Conservation (phyloP, 2,329 filamentous ascomycete genomes). For the Trichophyton mentagrophytes region DNA sequence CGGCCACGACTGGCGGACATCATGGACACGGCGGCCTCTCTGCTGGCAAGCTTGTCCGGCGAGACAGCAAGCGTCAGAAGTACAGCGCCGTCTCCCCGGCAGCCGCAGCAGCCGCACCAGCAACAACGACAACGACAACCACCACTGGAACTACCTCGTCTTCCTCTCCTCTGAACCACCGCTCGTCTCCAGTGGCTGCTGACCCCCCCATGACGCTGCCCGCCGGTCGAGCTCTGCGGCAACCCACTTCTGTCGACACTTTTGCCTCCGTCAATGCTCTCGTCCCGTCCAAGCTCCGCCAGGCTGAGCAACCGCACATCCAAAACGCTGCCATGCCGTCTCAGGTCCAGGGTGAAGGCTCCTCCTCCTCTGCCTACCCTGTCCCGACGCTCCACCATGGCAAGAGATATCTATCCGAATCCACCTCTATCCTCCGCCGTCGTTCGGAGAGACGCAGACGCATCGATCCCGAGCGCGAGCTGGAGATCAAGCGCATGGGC, state of each 20-base stretch:
- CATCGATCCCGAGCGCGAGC: conserved; percentile 65
- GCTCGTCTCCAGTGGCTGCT: background rate
- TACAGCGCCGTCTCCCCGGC: conserved; percentile 16
- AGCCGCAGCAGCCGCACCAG: conserved; percentile 4
- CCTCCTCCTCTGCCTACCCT: conserved; percentile 23
- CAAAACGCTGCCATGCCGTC: conserved; percentile 17
- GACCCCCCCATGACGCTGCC: background rate
- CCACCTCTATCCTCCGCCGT: conserved; percentile 43
- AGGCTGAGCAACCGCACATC: conserved; percentile 9
- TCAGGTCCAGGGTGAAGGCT: conserved; percentile 25
- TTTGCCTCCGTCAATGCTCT: conserved; percentile 11
- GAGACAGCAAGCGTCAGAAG: conserved; percentile 22
- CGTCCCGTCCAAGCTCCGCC: conserved; percentile 6
- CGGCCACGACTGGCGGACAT: background rate
- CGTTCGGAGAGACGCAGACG: conserved; percentile 67
- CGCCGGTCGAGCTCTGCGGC: conserved; percentile 6
- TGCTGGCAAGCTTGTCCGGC: conserved; percentile 18
- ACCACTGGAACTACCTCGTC: background rate
- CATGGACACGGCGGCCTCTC: conserved; percentile 10
- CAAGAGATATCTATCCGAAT: conserved; percentile 49
- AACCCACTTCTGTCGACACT: conserved; percentile 16
- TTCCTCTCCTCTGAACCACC: conserved; percentile 1
- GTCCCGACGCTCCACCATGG: conserved; percentile 39
- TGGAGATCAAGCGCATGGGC: conserved; percentile 72
- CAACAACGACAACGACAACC: background rate